Percentiles rank a stretch among this genome's conserved stretches.
Evolutionary conservation across 2,329 filamentous ascomycete genomes (phyloP).

Genomic region (Phaeosphaeriaceae sp.): DNA sequence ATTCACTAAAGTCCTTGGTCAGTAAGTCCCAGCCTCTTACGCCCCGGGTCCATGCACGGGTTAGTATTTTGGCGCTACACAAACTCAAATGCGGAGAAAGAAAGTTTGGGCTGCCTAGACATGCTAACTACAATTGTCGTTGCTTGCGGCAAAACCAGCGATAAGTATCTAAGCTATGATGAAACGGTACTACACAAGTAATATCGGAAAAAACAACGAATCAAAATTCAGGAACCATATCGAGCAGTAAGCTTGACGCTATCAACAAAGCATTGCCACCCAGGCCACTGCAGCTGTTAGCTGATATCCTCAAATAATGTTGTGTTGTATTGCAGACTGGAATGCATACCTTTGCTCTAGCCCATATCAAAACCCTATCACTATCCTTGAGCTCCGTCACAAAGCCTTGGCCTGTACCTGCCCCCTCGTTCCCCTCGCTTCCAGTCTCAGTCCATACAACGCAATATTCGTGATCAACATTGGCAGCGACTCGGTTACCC

Average conservation of each 20-base stretch:
- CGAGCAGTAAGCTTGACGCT: constrained; percentile 25
- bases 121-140: no score
- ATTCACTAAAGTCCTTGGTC: no score
- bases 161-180: no score
- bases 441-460: constrained; percentile 26
- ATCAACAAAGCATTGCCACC: constrained; percentile 37
- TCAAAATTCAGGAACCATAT: no score
- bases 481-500: constrained; percentile 34
- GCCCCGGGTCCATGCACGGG: no score
- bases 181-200: no score
- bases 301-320: background rate
- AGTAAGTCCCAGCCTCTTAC: no score
- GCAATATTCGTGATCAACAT: constrained; percentile 11
- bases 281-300: constrained; percentile 30
- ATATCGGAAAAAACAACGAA: no score
- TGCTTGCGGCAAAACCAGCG: no score
- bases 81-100: no score
- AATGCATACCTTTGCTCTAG: constrained; percentile 42
- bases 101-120: no score
- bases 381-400: constrained; percentile 31
- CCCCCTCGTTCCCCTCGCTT: constrained; percentile 26
- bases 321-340: constrained; percentile 2
- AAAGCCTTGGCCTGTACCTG: constrained; percentile 36
- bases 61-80: no score
- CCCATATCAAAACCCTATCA: constrained; percentile 40